Percentiles rank a stretch among this genome's conserved stretches.
Conservation (phyloP, 331 rosid species). For the Phaseolus coccineus region DNA sequence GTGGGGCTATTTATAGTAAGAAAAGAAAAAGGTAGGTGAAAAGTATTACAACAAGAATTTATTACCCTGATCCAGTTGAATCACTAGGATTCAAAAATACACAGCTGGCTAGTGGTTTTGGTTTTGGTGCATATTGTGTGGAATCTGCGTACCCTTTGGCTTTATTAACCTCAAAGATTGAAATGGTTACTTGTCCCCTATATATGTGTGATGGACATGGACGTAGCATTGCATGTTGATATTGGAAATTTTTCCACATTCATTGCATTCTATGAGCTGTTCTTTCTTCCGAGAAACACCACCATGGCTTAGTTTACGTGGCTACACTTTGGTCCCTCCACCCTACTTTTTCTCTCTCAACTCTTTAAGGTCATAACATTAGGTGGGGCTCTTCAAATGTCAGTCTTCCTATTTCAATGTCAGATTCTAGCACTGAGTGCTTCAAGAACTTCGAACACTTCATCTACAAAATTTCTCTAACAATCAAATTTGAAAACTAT, state of each 20-base stretch:
- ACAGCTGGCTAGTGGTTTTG: slow-evolving; percentile 45
- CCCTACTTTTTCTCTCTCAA: neutral
- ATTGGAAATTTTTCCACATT: slow-evolving; percentile 23
- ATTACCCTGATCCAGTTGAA: neutral
- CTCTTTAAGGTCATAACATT: neutral
- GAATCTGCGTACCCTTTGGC: slow-evolving; percentile 37
- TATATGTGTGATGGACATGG: slow-evolving; percentile 31
- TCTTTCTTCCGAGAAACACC: slow-evolving; percentile 1
- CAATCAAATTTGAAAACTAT: neutral
- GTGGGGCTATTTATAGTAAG: slow-evolving; percentile 46
- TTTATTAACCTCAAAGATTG: neutral
- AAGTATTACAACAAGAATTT: neutral
- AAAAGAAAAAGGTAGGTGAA: slow-evolving; percentile 30
- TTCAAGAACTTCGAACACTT: neutral
- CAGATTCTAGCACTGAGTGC: neutral
- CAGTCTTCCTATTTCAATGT: neutral
- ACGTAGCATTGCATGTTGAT: slow-evolving; percentile 33
- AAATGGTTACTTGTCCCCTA: slow-evolving; percentile 28
- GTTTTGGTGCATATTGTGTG: slow-evolving; percentile 6
- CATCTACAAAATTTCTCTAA: neutral
- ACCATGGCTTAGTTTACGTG: slow-evolving; percentile 31
- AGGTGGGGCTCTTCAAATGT: neutral
- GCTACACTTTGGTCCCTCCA: slow-evolving; percentile 31
- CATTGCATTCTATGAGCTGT: slow-evolving; percentile 43
- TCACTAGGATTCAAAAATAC: neutral